Evolutionary conservation across 2,329 filamentous ascomycete species (phyloP).

Genomic region (Coniochaeta hoffmannii): DNA sequence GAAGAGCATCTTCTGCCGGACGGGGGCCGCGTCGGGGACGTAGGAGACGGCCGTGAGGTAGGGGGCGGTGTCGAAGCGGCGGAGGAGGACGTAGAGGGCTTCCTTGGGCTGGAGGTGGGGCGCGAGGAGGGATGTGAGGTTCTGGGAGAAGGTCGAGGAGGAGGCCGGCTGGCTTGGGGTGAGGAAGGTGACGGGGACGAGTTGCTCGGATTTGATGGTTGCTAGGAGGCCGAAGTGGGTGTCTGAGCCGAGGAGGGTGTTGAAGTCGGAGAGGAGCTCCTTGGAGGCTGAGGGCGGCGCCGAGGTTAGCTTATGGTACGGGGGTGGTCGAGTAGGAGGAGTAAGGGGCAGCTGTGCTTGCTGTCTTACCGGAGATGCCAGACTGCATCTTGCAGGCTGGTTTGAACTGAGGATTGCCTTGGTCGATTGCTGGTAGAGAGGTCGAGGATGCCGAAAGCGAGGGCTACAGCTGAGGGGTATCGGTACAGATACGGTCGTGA

Average conservation of each 20-base stretch:
- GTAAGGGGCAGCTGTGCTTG: neutral
- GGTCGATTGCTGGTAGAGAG: no score
- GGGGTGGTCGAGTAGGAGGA: neutral
- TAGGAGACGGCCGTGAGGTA: conserved; percentile 66
- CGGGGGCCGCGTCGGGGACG: conserved; percentile 69
- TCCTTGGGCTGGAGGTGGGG: conserved; percentile 57
- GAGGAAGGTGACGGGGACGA: conserved; percentile 50
- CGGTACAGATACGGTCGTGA: no score
- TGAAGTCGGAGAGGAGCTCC: conserved; percentile 71
- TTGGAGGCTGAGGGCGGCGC: conserved; percentile 50
- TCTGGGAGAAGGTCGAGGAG: conserved; percentile 50
- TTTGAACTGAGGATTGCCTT: no score
- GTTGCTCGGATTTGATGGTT: conserved; percentile 61
- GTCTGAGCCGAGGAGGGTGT: conserved; percentile 53
- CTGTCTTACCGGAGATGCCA: conserved; percentile 16
- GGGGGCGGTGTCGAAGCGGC: conserved; percentile 52
- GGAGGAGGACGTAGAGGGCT: conserved; percentile 69
- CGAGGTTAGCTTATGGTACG: neutral
- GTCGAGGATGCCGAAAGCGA: no score
- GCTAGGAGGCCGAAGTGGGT: conserved; percentile 63
- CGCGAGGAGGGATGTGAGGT: conserved; percentile 52
- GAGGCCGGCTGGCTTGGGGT: conserved; percentile 46
- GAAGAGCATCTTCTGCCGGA: conserved; percentile 83
- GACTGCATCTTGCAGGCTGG: conserved; percentile 14
- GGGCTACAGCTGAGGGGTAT: neutral